Conservation (phyloP, 139 green algal genomes). For the Pseudopediastrum boryanum region DNA sequence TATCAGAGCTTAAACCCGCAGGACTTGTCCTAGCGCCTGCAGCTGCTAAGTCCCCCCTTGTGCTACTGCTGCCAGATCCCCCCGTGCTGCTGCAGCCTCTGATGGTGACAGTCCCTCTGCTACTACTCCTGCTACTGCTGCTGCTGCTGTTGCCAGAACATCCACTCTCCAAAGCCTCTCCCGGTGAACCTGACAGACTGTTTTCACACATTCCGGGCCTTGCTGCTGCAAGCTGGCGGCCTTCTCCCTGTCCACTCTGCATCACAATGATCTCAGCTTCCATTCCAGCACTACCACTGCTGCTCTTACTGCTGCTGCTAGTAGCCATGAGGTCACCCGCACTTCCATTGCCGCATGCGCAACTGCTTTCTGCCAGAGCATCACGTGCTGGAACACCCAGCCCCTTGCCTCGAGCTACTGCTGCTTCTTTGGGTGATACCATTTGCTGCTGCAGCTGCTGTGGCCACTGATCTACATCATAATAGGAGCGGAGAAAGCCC, state of each 20-base stretch:
- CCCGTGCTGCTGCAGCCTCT: not conserved
- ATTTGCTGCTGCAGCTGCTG: conserved; percentile 36
- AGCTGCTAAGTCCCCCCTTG: not conserved
- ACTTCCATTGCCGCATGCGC: not conserved
- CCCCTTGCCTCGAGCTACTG: conserved; percentile 30
- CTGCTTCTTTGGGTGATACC: conserved; percentile 19
- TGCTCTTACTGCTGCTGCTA: no score
- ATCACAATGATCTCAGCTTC: no score
- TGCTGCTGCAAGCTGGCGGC: no score
- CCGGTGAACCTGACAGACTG: not conserved
- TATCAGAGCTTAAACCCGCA: no score
- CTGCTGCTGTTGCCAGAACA: no score
- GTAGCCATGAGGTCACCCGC: no score
- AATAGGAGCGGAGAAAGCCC: conserved; percentile 34
- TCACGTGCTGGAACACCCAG: not conserved
- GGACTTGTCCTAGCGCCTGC: no score
- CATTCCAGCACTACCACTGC: no score
- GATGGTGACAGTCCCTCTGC: not conserved
- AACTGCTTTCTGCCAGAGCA: not conserved
- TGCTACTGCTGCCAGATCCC: not conserved
- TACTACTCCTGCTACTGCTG: not conserved
- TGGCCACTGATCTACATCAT: conserved; percentile 31
- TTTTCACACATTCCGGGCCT: no score
- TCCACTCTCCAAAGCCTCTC: not conserved
- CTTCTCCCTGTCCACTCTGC: no score